Base-by-base conservation (phyloP, 371 early-diverging fungal species). In the Mortierella sp. region DNA sequence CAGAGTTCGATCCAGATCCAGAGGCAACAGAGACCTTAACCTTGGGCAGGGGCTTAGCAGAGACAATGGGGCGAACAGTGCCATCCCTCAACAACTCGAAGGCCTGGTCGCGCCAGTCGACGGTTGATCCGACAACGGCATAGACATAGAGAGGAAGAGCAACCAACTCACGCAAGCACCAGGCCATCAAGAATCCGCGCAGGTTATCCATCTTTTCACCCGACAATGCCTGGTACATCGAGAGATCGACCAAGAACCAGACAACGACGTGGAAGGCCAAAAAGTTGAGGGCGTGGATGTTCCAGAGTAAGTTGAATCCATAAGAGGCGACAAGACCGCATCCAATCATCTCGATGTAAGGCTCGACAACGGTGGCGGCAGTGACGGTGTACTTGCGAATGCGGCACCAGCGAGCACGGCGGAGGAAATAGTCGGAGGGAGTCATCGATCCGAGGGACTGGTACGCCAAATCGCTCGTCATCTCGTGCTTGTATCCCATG, bases 341-440 rank as follows among this genome's bases (percentile, higher is more conserved):
- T 24, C 97, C 79, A 44, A 98, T 88, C 18, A 96, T 96, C 87
- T 98, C 98, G 8, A 97, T 96, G 46, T 98, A 91, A 5, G 99
- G 99, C 83, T 99, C 99, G 2, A 95, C 88, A 10, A 97, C 77
- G 3, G 98, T 98, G 1, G 97, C 97, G 16, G 91, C 91, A 0
- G 95, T 92, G 14, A 97, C 97, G 29, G 96, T 96, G 87, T 96
- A 97, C 88, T 97, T 98, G 70, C 99, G 93, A 58, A 97, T 92
- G 46, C 99, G 94, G 24, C 95, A 95, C 99, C 99, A 99, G 74
- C 99, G 90, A 27, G 95, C 92, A 18, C 98, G 92, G 29, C 98
- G 93, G 65, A 88, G 80, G 78, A 96, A 94, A 89, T 96, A 98
- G 63, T 96, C 97, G 6, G 82, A 74, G 11, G 96, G 82, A 0